Evolutionary conservation across 441 rosid species (phyloP), one percentile per base, ranked within the genome.

Genomic region (Pelargonium cotyledonis): DNA sequence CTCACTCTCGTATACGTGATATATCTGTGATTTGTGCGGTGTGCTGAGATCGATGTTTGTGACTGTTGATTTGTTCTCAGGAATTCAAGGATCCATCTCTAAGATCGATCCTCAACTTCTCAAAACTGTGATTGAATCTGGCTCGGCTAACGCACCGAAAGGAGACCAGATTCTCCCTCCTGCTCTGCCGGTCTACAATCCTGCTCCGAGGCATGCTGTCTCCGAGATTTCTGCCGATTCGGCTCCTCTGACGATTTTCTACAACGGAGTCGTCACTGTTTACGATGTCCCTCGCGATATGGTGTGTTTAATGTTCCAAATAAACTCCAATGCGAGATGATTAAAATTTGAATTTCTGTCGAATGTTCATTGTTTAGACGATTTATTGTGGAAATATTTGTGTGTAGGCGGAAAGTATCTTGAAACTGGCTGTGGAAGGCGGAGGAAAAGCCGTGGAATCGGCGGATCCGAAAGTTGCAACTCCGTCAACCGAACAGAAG

Each of bases 181-280:
- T 1, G 41, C 69, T 38, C 26, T 82, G 72, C 86, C 90, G 31
- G 65, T 72, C 19, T 57, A 57, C 19, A 57, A n/a, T 16, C 23
- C 62, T 15, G 62, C 23, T 15, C 62, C 26, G 26, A 14, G 19
- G 70, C 65, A 84, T 76, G 26, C 69, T 4, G 58, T 58, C 21
- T 8, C 68, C 0, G 85, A 79, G 77, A 68, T 26, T 9, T 40
- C 68, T 7, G 53, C 71, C 19, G 85, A 77, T 65, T 72, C 83
- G 0, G 83, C 88, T 69, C 96, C 96, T 2, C 63, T 94, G 81
- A 94, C 99, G 2, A 89, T 94, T n/a, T 91, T 91, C 76, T 91
- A 91, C 79, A 89, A 86, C 31, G 97, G 97, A 73, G 78, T 74
- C 5, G 99, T 94, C 8, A 67, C 87, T 4, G 86, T 89, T 40